Base-by-base conservation (phyloP, 2,329 filamentous ascomycete genomes). In the Emergomyces orientalis region DNA sequence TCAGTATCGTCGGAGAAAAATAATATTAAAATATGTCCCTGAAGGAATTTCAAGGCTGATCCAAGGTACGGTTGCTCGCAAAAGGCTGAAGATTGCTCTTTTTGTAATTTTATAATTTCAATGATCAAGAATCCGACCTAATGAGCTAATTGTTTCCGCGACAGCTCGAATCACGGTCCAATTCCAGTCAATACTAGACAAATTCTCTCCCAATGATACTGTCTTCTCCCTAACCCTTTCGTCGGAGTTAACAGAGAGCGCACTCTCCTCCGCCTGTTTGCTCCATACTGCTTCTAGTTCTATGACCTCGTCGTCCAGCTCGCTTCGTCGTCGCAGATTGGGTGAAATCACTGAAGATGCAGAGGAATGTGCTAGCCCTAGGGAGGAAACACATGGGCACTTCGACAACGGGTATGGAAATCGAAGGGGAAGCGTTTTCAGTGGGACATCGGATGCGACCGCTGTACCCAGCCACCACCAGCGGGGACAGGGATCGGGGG, bases 331-430 rank as follows among this genome's bases (percentile, higher is more conserved):
- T 71, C 85, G 88, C 69, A 87, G 90, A 67, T 79, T 97, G 69
- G 88, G 93, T 78, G 93, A 96, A 77, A 97, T 97, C 73, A 87
- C 88, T n/a, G 94, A 97, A 76, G 90, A 94, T 77, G 89, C 88
- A 61, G 91, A 95, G 71, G 91, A 96, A 70, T 87, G 86, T 70
- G 79, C 84, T 62, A 81, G 86, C 69, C 86, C 82, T 1, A 83
- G 69, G 32, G 63, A 56, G 30, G 55, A 34, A 47, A 22, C 49
- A 25, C 25, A 47, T 59, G 43, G 17, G 58, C 62, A 43, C 9
- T 14, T 34, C 34, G 47, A 61, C 34, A 59, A 30, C 5, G 47
- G 51, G 2, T 27, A 56, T 37, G 25, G 65, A 57, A 67, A 62
- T 49, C 66, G 65, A 25, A 68, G 69, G 51, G 69, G 67, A 51